Conservation (phyloP, 176 grass and related monocot genomes). For the Aegilops speltoides region DNA sequence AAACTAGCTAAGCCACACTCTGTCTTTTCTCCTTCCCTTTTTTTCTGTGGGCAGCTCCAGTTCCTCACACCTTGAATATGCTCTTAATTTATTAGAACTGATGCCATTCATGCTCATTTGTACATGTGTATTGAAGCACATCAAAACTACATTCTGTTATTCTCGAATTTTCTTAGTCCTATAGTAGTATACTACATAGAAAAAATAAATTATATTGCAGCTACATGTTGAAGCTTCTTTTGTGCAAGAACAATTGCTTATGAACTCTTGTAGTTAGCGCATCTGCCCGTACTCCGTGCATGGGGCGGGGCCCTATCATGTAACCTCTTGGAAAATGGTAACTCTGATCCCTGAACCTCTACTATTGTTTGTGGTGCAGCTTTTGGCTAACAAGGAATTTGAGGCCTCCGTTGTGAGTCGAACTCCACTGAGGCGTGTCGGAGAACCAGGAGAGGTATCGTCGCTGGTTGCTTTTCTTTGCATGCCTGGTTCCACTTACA, state of each 20-base stretch:
- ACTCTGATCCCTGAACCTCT: not conserved
- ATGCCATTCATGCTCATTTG: not conserved
- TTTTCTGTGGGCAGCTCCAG: not conserved
- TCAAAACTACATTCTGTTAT: not conserved
- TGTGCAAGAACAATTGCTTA: not conserved
- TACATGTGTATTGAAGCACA: not conserved
- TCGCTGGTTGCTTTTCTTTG: conserved; percentile 75
- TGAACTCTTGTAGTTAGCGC: not conserved
- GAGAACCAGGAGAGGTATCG: conserved; percentile 75
- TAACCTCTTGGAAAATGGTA: not conserved
- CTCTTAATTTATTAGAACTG: not conserved
- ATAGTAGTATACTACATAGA: not conserved
- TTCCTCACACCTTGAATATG: not conserved
- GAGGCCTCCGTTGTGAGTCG: conserved; percentile 26
- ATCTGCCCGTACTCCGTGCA: not conserved
- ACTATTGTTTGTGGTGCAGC: conserved; percentile 18
- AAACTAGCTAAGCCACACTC: not conserved
- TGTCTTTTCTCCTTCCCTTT: not conserved
- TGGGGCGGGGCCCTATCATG: not conserved
- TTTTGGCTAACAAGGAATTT: conserved; percentile 51
- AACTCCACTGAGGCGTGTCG: conserved; percentile 63
- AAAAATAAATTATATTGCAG: not conserved
- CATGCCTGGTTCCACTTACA: conserved; percentile 61
- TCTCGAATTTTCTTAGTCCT: not conserved
- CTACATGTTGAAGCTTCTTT: not conserved